These are phyloP conservation scores for Cercospora beticola DNA, from an alignment of 2,329 filamentous ascomycete species.

Conservation along the genomic window DNA sequence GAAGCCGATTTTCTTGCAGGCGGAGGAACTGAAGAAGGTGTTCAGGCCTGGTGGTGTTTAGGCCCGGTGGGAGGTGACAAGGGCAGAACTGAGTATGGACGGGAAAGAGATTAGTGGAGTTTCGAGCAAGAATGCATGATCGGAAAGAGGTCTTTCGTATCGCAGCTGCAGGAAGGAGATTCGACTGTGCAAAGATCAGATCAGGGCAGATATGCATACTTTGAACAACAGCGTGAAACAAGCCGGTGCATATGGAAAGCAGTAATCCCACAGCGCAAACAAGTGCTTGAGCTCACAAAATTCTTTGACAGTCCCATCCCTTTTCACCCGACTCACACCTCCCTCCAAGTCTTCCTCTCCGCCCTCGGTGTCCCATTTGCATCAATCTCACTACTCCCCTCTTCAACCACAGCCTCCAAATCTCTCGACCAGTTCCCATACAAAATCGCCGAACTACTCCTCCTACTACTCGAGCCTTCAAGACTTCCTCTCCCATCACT, in stretches of 20 bases:
- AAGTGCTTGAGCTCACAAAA: no score
- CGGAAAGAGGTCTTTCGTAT: no score
- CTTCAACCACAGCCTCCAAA: background rate
- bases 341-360: background rate
- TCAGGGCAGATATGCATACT: no score
- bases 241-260: no score
- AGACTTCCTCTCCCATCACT: background rate
- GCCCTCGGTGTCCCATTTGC: background rate
- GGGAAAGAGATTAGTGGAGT: background rate
- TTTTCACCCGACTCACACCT: background rate
- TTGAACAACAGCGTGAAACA: no score
- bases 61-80: background rate
- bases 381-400: background rate
- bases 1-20: background rate
- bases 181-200: no score
- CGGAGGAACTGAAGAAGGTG: constrained; percentile 9
- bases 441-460: background rate
- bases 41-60: background rate
- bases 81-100: no score
- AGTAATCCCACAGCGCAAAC: no score
- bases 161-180: no score
- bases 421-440: background rate
- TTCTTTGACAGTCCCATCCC: background rate
- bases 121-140: no score
- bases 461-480: background rate